A percentile compares a stretch with the other conserved stretches of the same genome.
Evolutionary conservation across 257 asterid species (phyloP).

Genomic region (Solanum chilense): DNA sequence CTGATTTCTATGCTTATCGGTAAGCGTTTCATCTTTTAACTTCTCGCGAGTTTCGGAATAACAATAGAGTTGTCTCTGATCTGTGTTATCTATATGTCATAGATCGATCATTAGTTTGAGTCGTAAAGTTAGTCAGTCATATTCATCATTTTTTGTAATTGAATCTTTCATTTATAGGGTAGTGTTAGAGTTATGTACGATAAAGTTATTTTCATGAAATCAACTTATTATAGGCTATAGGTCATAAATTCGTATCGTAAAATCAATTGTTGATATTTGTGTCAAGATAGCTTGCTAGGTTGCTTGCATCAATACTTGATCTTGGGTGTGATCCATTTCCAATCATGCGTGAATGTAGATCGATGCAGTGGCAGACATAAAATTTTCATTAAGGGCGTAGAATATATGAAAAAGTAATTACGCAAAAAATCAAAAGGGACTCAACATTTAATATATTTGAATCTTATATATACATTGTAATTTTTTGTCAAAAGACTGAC

Average conservation of each 20-base stretch:
- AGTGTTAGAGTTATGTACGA: neutral
- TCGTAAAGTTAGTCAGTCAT: neutral
- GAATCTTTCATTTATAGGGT: neutral
- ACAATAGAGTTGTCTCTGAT: neutral
- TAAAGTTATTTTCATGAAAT: neutral
- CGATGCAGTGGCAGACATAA: fast-evolving
- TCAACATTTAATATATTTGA: neutral
- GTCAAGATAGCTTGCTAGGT: neutral
- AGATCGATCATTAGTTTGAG: neutral
- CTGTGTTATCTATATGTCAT: neutral
- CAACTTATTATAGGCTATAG: neutral
- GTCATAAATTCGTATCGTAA: neutral
- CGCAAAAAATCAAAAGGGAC: neutral
- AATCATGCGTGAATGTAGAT: neutral
- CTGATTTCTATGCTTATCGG: conserved; percentile 3
- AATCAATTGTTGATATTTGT: neutral
- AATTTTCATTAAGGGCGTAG: neutral
- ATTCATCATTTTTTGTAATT: neutral
- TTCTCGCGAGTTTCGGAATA: neutral
- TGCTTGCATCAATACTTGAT: neutral
- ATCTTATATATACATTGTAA: neutral
- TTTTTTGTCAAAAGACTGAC: neutral
- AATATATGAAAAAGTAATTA: neutral
- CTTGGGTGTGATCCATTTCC: neutral
- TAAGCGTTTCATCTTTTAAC: neutral